These are phyloP conservation scores for Aspergillus sojae DNA, from an alignment of 2,329 filamentous ascomycete genomes.

Conservation along the genomic window DNA sequence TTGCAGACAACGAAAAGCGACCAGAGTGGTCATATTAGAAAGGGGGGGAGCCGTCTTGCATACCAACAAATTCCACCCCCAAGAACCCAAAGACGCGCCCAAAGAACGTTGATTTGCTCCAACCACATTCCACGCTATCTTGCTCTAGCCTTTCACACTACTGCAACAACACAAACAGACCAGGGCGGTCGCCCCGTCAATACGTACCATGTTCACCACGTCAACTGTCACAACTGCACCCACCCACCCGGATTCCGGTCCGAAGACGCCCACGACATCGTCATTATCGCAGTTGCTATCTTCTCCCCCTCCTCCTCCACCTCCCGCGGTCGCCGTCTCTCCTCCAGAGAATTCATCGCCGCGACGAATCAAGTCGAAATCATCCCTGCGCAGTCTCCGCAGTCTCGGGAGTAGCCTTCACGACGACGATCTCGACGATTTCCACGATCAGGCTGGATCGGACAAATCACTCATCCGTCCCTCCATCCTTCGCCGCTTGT, in stretches of 20 bases:
- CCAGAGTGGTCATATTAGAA: constrained; percentile 7
- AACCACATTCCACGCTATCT: constrained; percentile 14
- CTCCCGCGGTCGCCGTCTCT: constrained; percentile 32
- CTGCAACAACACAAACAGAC: constrained; percentile 12
- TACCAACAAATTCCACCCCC: neutral
- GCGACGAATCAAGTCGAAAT: constrained; percentile 40
- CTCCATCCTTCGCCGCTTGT: constrained; percentile 46
- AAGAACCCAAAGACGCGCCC: neutral
- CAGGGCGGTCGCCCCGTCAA: constrained; percentile 32
- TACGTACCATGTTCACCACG: constrained; percentile 40
- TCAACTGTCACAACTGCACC: constrained; percentile 33
- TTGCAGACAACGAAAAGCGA: neutral
- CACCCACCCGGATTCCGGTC: constrained; percentile 27
- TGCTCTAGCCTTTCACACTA: constrained; percentile 14
- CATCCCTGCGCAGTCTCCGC: constrained; percentile 38
- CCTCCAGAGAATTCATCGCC: constrained; percentile 30
- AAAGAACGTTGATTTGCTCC: constrained; percentile 6
- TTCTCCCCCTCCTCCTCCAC: constrained; percentile 32
- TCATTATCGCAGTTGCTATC: constrained; percentile 18
- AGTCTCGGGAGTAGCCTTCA: constrained; percentile 37
- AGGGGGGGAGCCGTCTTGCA: constrained; percentile 6
- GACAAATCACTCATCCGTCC: constrained; percentile 34
- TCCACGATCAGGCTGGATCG: constrained; percentile 19
- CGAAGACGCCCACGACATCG: constrained; percentile 28
- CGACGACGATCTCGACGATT: constrained; percentile 31